Base-by-base conservation (phyloP, 805 yeast species). In the Dipodascus albidus region DNA sequence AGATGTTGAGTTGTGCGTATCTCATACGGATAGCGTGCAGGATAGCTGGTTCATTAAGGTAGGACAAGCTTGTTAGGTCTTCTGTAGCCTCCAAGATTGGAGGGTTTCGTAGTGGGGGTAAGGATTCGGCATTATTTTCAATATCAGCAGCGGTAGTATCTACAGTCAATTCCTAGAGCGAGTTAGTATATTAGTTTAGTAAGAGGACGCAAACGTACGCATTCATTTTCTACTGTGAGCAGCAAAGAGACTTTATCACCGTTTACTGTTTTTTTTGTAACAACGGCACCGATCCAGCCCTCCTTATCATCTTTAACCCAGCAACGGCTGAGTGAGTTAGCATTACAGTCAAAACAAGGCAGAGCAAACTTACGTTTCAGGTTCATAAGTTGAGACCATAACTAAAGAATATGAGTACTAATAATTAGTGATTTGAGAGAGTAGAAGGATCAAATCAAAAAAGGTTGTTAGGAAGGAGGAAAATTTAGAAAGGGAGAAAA, bases 11-110 rank as follows among this genome's bases (percentile, higher is more conserved):
- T 66, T 88, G 96, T 38, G 89, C 76, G 66, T 93, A 91, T 60
- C 99, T 80, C 57, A 86, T 80, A 63, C 81, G 85, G 66, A 93
- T 91, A 20, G 98, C 97, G 64, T 90, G 95, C 60, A 91, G 76
- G 50, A 91, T 96, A 1, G 97, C 95, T 1, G 99, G 98, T 67
- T 91, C 99, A 68, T 91, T 91, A 62, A 93, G 74, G 65, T 91
- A 90, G 0, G 97, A 89, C 53, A 91, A 76, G 52, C 89, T 83
- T 1, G 98, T 93, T 63, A 91, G 78, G 70, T 93, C 99, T 66
- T 91, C 97, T 19, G 95, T 88, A 2, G 96, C 86, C 69, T 91
- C 99, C 58, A 88, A 75, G 57, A 85, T 82, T 1, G 95, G 93
- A 51, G 96, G 97, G 67, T 91, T 91, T 67, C 96, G 79, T 65